Conservation (phyloP, 352 stramenopile genomes). For the Globisporangium irregulare region DNA sequence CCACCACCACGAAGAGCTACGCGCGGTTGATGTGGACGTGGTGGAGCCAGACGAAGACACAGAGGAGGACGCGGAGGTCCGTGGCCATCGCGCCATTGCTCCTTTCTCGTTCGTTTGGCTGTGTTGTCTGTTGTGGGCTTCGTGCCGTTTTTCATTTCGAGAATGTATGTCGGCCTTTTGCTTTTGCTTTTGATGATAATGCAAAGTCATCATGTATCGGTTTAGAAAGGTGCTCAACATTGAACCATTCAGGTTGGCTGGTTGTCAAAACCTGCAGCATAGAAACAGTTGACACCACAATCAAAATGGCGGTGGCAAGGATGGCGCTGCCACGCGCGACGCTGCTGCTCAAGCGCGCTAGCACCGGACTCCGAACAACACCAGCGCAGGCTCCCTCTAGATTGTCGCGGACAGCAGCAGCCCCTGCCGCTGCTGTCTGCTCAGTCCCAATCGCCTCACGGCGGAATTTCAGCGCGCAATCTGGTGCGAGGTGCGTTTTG, state of each 20-base stretch:
- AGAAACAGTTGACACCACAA: not conserved
- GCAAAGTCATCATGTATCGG: not conserved
- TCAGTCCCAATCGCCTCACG: not conserved
- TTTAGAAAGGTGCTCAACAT: not conserved
- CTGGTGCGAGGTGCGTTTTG: slow-evolving; percentile 4
- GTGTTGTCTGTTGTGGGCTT: not conserved
- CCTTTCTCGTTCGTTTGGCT: no score
- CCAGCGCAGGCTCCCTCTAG: not conserved
- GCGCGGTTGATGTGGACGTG: not conserved
- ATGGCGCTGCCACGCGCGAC: not conserved
- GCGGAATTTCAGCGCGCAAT: slow-evolving; percentile 5
- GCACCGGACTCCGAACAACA: not conserved
- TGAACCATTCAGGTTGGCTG: not conserved
- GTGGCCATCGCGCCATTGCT: slow-evolving; percentile 9
- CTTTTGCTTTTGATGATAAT: not conserved
- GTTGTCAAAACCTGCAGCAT: not conserved
- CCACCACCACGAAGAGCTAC: slow-evolving; percentile 15
- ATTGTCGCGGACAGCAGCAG: not conserved
- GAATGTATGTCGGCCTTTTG: not conserved
- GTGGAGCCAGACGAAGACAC: not conserved
- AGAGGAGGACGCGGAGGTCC: not conserved
- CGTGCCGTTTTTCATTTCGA: not conserved
- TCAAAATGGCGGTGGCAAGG: not conserved
- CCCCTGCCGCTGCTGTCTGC: not conserved
- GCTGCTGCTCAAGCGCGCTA: slow-evolving; percentile 1